Evolutionary conservation across 306 rosid species (phyloP), one percentile per base, ranked within the genome.

Genomic region (Lupinus albus): DNA sequence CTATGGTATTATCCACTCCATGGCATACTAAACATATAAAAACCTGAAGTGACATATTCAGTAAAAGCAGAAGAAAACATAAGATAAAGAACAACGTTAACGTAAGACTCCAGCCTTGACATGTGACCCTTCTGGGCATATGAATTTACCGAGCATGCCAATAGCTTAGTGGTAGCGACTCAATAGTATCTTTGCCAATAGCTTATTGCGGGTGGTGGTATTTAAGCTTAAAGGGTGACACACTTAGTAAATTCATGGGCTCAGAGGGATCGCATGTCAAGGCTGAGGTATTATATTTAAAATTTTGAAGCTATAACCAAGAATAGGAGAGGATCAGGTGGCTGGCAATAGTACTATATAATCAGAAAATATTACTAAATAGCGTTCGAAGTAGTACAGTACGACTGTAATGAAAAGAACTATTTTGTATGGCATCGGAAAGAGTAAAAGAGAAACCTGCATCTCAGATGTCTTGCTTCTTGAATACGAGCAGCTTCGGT

Each of bases 401-500:
- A 20, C 41, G 53, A 35, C 16, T 71, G 15, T 49, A 36, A 35
- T 59, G 33, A 55, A 14, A 44, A 67, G 51, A 58, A 11, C 57
- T 21, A 57, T 15, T 60, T 76, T 53, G 17, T 11, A 6, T 16
- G 30, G 41, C 15, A 21, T 49, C 38, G 13, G 47, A 67, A 15
- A 56, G 71, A 76, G 47, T 56, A 20, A 56, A 68, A 76, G 53
- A 70, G 42, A 63, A 64, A 94, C 99, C 99, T 94, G 99, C 99
- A 94, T 88, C 99, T 85, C 46, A 94, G 81, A 84, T 94, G 99
- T 60, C 99, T 97, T 7, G 99, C 96, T 84, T 94, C 99, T 74
- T 82, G 95, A 75, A 94, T 94, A 42, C 99, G 95, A 45, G 97
- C 92, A 48, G 89, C 88, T 80, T 90, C 97, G 3, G 97, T 88